Base-by-base conservation (phyloP, 2,329 filamentous ascomycete species). In the Dactylonectria estremocensis region DNA sequence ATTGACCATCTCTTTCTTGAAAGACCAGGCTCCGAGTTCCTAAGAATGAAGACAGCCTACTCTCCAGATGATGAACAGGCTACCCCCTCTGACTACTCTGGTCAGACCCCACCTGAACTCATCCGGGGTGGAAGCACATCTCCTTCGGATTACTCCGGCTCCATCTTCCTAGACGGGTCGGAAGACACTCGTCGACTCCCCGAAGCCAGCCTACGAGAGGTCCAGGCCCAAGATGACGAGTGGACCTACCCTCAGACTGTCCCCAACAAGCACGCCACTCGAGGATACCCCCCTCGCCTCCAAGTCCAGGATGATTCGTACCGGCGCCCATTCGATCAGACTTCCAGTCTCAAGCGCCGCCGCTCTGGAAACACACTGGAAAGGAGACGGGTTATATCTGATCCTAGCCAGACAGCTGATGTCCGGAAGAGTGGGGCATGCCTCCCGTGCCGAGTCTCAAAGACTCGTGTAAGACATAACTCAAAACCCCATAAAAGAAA, bases 341-440 rank as follows among this genome's bases (percentile, higher is more conserved):
- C 69, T 46, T 73, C 76, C 60, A 77, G 78, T 55, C 70, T 80
- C 66, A 82, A 82, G 71, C 79, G 80, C 66, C 80, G 80, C 69
- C 77, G 79, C 54, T 78, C 80, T 67, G 76, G 74, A 55, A 74
- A 77, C 59, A 73, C 73, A 45, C 66, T 77, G 49, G 80, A 82
- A 43, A 82, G 77, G 74, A 81, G 79, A 66, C 77, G 81, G 55
- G 80, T 82, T 61, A 76, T 83, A 28, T 74, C 75, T 62, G 78
- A 83, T 69, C 81, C 79, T 48, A 79, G 83, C 67, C 81, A 86
- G 76, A 86, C 86, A 49, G 84, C 84, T 59, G 81, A 82, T 61
- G 84, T 87, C 61, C 84, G 86, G 70, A 83, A 84, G 74, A 80
- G 79, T 72, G 83, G 83, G 65, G 84, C 85, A 37, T 88, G 86